Evolutionary conservation across 768 basidiomycete genomes (phyloP), one percentile per base, ranked within the genome.

Genomic region (Trametes cinnabarina): DNA sequence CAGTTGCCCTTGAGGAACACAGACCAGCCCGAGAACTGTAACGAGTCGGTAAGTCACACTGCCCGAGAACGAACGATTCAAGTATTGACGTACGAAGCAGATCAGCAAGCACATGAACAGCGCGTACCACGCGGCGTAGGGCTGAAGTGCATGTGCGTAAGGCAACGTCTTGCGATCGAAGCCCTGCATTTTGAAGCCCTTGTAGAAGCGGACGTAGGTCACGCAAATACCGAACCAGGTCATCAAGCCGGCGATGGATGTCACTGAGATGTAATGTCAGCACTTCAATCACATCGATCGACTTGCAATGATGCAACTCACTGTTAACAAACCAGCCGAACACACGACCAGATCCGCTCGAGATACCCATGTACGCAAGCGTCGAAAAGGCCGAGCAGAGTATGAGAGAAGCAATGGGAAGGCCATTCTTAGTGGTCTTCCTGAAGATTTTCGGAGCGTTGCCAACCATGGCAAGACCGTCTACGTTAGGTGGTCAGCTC

Each of bases 371-470:
- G 77, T 82, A 97, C 3, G 88, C 87, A n/a, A 92, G 80, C 1
- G 79, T 60, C 3, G 85, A 76, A 69, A 95, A 93, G 19, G 73
- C 62, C 3, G 88, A 76, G 66, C 83, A 87, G 67, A 88, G 80
- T n/a, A 82, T 64, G 57, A 98, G 77, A 20, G 90, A 81, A 41
- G 83, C 77, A 55, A 83, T 83, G 3, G 96, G 96, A 22, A 97
- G 78, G 51, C 96, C 96, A 25, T 73, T 78, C 60, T 78, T 80
- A 39, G 84, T 80, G 0, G 90, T 89, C 65, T 72, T 81, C 25
- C 81, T 67, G 75, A 98, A 95, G 57, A 95, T 73, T 56, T 73
- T 83, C 0, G 94, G 95, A 0, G 94, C 94, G 69, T 93, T 92
- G 2, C 90, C 87, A 34, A 83, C 77, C 15, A 79, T 65, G 23